Base-by-base conservation (phyloP, 2,329 filamentous ascomycete genomes). In the Aphanoascus verrucosus region DNA sequence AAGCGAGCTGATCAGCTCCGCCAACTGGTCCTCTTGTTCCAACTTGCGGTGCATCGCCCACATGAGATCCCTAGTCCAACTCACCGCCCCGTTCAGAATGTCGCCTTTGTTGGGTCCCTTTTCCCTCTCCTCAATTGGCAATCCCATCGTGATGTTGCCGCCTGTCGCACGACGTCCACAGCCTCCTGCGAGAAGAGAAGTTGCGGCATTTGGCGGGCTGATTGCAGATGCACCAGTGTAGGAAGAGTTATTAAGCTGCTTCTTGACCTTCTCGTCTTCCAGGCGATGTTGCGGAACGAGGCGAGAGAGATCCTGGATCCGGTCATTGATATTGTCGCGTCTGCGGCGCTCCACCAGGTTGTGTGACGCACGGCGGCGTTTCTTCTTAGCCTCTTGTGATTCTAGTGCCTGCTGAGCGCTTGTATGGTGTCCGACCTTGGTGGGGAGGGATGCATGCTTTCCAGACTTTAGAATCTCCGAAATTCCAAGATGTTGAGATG, bases 41-140 rank as follows among this genome's bases (percentile, higher is more conserved):
- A 94, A 78, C 72, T 94, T 94, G 64, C 87, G 78, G 65, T 95
- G 84, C 56, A 95, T 75, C 74, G 94, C 85, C 93, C 93, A 97
- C 88, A 97, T 95, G 50, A 98, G 77, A 72, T 98, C 93, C 58
- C 91, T 83, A 57, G 88, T 96, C 93, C 93, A 98, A 71, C 88
- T 89, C 52, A 97, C 93, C 34, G 91, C 87, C 31, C 93, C 91
- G 65, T 97, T 97, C 62, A 98, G 83, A 56, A 98, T 97, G 63
- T 98, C 93, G 47, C 93, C 93, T 73, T 98, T 98, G 76, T 97
- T 97, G 5, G 93, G 93, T 0, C 93, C 93, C 67, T 97, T 97
- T 72, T 98, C 93, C 68, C 97, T 97, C 61, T 97, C 93, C 63
- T 98, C 93, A 35, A 94, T 80, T 0, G 93, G 91, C 31, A 97